Evolutionary conservation across 140 eudicot species (phyloP).

Genomic region (Erigeron philadelphicus): DNA sequence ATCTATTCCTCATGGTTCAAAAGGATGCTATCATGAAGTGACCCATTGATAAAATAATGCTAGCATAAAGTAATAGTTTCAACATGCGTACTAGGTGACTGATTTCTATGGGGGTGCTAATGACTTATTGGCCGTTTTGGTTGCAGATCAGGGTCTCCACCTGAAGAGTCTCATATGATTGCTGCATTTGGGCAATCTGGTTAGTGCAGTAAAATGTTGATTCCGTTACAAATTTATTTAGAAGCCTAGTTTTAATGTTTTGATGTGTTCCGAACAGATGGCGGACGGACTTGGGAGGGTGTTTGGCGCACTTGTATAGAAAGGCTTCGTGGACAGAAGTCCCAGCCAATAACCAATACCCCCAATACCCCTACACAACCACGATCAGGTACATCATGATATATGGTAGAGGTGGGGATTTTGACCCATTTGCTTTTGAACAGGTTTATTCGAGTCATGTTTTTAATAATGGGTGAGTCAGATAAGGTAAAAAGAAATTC

Average conservation of each 20-base stretch:
- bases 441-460: neutral
- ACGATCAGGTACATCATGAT: slow-evolving; percentile 41
- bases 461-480: neutral
- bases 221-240: slow-evolving; percentile 8
- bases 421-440: neutral
- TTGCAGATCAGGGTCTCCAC: slow-evolving; percentile 80
- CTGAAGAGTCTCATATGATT: slow-evolving; percentile 87
- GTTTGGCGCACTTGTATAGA: slow-evolving; percentile 70
- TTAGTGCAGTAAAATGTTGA: slow-evolving; percentile 31
- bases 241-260: neutral
- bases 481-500: neutral
- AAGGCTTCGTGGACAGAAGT: slow-evolving; percentile 50
- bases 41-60: too few species aligned
- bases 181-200: slow-evolving; percentile 91
- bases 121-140: slow-evolving; percentile 15
- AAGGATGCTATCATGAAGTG: too few species aligned
- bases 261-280: slow-evolving; percentile 42
- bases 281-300: slow-evolving; percentile 79
- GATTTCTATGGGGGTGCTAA: slow-evolving; percentile 14
- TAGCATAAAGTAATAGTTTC: too few species aligned
- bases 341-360: slow-evolving; percentile 42
- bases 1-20: too few species aligned
- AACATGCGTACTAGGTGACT: neutral
- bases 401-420: neutral
- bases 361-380: slow-evolving; percentile 48